These are phyloP conservation scores for Trichoderma virens DNA, from an alignment of 495 filamentous ascomycete species.

Conservation along the genomic window DNA sequence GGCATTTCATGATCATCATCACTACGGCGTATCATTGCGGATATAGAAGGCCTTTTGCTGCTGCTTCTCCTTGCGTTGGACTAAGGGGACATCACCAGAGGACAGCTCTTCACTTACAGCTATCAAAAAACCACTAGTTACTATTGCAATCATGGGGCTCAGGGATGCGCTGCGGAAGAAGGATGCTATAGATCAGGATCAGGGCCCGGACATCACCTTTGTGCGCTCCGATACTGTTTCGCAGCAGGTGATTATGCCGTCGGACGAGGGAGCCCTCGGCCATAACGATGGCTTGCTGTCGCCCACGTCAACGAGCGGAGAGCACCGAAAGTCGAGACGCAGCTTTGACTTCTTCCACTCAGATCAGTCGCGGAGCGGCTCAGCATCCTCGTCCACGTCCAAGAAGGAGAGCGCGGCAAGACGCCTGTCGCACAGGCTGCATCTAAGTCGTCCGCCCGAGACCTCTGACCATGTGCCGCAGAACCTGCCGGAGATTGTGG, in stretches of 20 bases:
- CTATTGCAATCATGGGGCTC: constrained; percentile 50
- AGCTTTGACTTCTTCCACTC: constrained; percentile 28
- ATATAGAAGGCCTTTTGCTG: not conserved
- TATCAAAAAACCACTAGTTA: not conserved
- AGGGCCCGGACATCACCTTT: constrained; percentile 73
- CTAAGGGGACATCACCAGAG: not conserved
- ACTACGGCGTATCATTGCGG: not conserved
- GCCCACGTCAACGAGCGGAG: constrained; percentile 8
- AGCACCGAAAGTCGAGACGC: constrained; percentile 19
- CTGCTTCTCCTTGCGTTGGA: not conserved
- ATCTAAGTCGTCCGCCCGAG: constrained; percentile 50
- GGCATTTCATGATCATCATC: not conserved
- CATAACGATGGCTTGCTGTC: constrained; percentile 23
- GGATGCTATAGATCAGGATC: constrained; percentile 27
- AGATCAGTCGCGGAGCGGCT: constrained; percentile 42
- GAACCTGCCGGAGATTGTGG: constrained; percentile 66
- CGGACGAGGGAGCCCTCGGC: constrained; percentile 31
- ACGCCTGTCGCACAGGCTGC: constrained; percentile 63
- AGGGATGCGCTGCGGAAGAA: constrained; percentile 70
- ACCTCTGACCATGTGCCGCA: constrained; percentile 69
- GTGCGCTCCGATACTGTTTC: constrained; percentile 74
- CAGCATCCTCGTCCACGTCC: constrained; percentile 31
- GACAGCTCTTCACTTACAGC: not conserved
- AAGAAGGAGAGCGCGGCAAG: constrained; percentile 26
- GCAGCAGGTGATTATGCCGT: constrained; percentile 66